phyloP scores from a whole-genome alignment of 2,329 filamentous ascomycete species.

The Penicillium glabrum region DNA sequence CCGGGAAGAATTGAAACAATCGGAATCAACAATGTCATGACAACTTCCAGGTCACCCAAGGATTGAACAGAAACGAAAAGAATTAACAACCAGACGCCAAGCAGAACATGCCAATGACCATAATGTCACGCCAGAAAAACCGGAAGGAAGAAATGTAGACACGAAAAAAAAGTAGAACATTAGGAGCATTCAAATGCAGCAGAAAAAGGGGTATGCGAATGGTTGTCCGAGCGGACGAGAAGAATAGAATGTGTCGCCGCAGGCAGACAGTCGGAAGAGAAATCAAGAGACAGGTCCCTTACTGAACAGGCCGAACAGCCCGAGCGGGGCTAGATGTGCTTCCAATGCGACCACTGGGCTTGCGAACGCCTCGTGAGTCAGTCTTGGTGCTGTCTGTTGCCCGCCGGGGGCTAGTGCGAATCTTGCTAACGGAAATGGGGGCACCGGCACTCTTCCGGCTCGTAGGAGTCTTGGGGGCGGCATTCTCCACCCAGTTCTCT shows the following conservation, averaged over 20 bases:
- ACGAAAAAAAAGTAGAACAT: slow-evolving; percentile 14
- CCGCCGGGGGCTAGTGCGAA: slow-evolving; percentile 56
- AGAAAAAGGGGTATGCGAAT: slow-evolving; percentile 23
- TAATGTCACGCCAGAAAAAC: slow-evolving; percentile 22
- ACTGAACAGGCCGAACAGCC: slow-evolving; percentile 24
- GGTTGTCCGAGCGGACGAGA: slow-evolving; percentile 14
- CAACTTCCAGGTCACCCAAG: slow-evolving; percentile 21
- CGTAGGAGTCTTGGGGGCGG: slow-evolving; percentile 54
- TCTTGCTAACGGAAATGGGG: slow-evolving; percentile 60
- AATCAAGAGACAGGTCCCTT: slow-evolving; percentile 4
- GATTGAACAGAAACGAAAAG: slow-evolving; percentile 16
- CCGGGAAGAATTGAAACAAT: background rate
- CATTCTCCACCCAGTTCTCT: slow-evolving; percentile 61
- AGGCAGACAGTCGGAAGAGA: slow-evolving; percentile 8
- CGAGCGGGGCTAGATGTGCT: slow-evolving; percentile 39
- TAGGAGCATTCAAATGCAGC: slow-evolving; percentile 21
- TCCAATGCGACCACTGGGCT: slow-evolving; percentile 48
- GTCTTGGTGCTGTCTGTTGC: slow-evolving; percentile 37
- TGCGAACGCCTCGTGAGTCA: slow-evolving; percentile 44
- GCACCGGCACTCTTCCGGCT: slow-evolving; percentile 54
- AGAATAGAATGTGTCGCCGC: slow-evolving; percentile 20
- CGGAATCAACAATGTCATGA: slow-evolving; percentile 5
- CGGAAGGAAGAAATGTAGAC: slow-evolving; percentile 12
- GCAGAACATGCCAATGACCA: slow-evolving; percentile 24
- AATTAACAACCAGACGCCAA: slow-evolving; percentile 28